Percentiles rank a stretch among this genome's conserved stretches.
Evolutionary conservation across 768 basidiomycete species (phyloP).

Genomic region (Leccinum boreale): DNA sequence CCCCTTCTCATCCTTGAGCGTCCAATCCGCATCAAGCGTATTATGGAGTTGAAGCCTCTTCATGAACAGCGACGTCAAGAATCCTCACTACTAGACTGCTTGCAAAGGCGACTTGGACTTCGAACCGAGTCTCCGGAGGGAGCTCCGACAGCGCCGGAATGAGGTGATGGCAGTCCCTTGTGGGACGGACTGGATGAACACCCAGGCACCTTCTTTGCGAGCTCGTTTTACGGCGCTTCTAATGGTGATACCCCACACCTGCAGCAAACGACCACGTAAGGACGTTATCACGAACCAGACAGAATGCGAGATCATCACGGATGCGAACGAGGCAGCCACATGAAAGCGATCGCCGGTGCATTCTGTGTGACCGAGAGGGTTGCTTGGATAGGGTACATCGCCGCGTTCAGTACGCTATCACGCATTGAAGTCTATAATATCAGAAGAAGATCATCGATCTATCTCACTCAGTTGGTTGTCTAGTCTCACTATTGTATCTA

Average conservation of each 20-base stretch:
- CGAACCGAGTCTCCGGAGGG: constrained; percentile 27
- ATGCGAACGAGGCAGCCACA: constrained; percentile 35
- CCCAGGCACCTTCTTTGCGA: constrained; percentile 40
- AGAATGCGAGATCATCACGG: constrained; percentile 21
- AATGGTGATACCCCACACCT: constrained; percentile 51
- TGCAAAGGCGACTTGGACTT: constrained; percentile 43
- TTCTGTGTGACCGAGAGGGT: constrained; percentile 39
- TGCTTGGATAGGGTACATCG: constrained; percentile 47
- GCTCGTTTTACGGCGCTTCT: constrained; percentile 41
- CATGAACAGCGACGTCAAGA: constrained; percentile 10
- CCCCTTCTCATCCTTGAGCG: neutral
- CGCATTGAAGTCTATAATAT: neutral
- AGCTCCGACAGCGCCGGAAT: constrained; percentile 41
- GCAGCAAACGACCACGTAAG: neutral
- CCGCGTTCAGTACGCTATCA: constrained; percentile 4
- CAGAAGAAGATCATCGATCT: neutral
- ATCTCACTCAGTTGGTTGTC: neutral
- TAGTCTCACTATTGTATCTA: neutral
- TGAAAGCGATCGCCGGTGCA: constrained; percentile 45
- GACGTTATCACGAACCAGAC: neutral
- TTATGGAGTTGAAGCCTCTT: neutral
- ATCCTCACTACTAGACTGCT: constrained; percentile 30
- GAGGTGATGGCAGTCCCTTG: constrained; percentile 38
- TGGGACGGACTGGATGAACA: constrained; percentile 34
- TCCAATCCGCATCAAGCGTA: constrained; percentile 6